A percentile compares a stretch with the other conserved stretches of the same genome.
Conservation (phyloP, 306 rosid species). For the Trichosanthes cucumerina region DNA sequence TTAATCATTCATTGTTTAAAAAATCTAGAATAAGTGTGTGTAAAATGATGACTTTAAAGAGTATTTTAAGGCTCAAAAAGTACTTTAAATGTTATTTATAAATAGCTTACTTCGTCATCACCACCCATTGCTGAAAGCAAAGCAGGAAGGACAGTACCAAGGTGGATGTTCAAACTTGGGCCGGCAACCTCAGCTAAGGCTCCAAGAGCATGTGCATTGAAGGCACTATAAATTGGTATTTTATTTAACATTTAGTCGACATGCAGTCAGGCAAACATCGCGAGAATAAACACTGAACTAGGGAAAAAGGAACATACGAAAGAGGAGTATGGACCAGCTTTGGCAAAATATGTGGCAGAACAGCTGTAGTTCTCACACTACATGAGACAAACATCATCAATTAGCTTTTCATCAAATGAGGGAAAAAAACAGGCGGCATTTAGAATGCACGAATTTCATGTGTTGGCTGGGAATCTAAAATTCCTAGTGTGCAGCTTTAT, state of each 20-base stretch:
- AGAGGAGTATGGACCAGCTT: constrained; percentile 86
- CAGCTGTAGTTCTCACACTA: constrained; percentile 88
- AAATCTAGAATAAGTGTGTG: not conserved
- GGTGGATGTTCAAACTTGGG: constrained; percentile 75
- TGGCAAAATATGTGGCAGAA: constrained; percentile 91
- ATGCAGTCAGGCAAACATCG: not conserved
- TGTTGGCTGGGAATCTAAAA: not conserved
- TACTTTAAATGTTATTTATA: not conserved
- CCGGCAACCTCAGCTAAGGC: constrained; percentile 99
- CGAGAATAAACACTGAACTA: constrained; percentile 8
- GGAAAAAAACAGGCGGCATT: not conserved
- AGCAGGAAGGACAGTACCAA: constrained; percentile 83
- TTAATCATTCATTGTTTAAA: constrained; percentile 12
- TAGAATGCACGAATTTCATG: not conserved
- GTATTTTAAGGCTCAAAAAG: not conserved
- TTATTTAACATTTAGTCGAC: not conserved
- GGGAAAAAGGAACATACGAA: constrained; percentile 45
- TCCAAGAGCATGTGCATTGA: constrained; percentile 94
- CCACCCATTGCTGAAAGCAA: constrained; percentile 69
- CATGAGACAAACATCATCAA: constrained; percentile 7
- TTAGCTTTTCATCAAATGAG: constrained; percentile 11
- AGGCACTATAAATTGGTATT: constrained; percentile 46
- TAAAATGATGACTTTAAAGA: not conserved
- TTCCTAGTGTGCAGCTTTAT: not conserved
- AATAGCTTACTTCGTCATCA: constrained; percentile 49